Base-by-base conservation (phyloP, 352 stramenopile species). In the Globisporangium uncinulatum region DNA sequence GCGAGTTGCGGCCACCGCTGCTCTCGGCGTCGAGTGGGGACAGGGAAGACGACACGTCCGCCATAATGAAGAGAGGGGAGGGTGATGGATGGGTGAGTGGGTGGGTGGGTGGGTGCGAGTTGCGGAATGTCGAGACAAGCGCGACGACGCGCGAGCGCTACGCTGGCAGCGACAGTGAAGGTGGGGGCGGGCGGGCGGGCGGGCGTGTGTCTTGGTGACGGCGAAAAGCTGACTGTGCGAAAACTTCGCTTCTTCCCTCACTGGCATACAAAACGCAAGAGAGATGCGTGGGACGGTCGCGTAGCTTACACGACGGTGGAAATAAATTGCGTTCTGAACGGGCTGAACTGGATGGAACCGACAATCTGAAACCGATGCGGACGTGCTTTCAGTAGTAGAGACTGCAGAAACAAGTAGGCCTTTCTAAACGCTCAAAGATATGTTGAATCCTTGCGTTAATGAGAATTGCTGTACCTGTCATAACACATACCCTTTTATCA, bases 1-100 rank as follows among this genome's bases (percentile, higher is more conserved):
- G 55, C 55, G 55, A 61, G 55, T 61, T 61, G 55, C 37, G 55
- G 11, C 37, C 46, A 36, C 39, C 24, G 36, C 52, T 42, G n/a
- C 43, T 46, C 19, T 37, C 32, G 32, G 13, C 41, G 41, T 46
- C 42, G 17, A 24, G 42, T n/a, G 42, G 42, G 6, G 13, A n/a
- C 17, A 19, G 13, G 41, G 15, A n/a, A 15, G 41, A n/a, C 14
- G 41, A n/a, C 9, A 31, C 24, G 36, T 61, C 55, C 55, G 55
- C 55, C 55, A 61, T 61, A n/a, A 37, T 31, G 19, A 32, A 51
- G 20, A 19, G 31, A 19, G 31, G 15, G 14, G 17, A 6, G 4
- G 42, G 17, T 6, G 42, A n/a, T 0, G n/a, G 17, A 24, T 20
- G 41, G 41, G 9, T 2, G 41, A 45, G 6, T 7, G n/a, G 42